phyloP scores from a whole-genome alignment of 164 flowering plant species.

The Akebia trifoliata region DNA sequence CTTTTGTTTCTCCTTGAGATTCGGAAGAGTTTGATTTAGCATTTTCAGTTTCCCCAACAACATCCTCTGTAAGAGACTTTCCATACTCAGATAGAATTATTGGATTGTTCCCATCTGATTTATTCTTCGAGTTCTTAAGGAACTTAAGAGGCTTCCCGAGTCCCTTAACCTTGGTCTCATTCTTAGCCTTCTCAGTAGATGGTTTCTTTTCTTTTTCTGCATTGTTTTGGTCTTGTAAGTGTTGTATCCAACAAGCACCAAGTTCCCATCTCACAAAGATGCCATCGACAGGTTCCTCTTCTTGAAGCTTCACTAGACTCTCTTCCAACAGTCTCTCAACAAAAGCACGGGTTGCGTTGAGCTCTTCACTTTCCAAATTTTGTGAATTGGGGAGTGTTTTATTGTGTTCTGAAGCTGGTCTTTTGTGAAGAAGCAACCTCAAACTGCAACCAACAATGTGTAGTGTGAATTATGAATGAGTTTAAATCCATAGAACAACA shows the following conservation, averaged over 20 bases:
- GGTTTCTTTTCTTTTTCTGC: slow-evolving; percentile 86
- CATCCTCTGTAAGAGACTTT: slow-evolving; percentile 25
- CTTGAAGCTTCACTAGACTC: slow-evolving; percentile 68
- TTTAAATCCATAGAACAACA: not conserved
- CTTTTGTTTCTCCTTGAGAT: slow-evolving; percentile 35
- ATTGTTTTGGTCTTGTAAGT: slow-evolving; percentile 88
- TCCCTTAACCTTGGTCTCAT: slow-evolving; percentile 87
- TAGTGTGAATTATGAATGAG: not conserved
- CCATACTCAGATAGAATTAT: slow-evolving; percentile 31
- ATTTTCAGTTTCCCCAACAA: slow-evolving; percentile 38
- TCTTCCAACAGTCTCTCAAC: slow-evolving; percentile 70
- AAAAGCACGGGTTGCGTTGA: slow-evolving; percentile 41
- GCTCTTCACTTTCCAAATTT: slow-evolving; percentile 48
- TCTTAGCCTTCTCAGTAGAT: slow-evolving; percentile 55
- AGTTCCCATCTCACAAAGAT: slow-evolving; percentile 93
- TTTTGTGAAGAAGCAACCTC: slow-evolving; percentile 76
- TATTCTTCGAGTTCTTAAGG: slow-evolving; percentile 61
- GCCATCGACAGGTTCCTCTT: slow-evolving; percentile 41
- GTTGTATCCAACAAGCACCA: slow-evolving; percentile 99
- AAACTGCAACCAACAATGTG: slow-evolving; percentile 46
- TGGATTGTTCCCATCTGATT: slow-evolving; percentile 34
- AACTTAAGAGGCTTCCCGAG: slow-evolving; percentile 83
- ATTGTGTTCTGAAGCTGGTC: slow-evolving; percentile 37
- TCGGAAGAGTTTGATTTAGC: slow-evolving; percentile 25
- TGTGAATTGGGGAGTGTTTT: slow-evolving; percentile 27